A percentile compares a stretch with the other conserved stretches of the same genome.
Conservation (phyloP, 768 basidiomycete species). For the Phylloporus sp. region DNA sequence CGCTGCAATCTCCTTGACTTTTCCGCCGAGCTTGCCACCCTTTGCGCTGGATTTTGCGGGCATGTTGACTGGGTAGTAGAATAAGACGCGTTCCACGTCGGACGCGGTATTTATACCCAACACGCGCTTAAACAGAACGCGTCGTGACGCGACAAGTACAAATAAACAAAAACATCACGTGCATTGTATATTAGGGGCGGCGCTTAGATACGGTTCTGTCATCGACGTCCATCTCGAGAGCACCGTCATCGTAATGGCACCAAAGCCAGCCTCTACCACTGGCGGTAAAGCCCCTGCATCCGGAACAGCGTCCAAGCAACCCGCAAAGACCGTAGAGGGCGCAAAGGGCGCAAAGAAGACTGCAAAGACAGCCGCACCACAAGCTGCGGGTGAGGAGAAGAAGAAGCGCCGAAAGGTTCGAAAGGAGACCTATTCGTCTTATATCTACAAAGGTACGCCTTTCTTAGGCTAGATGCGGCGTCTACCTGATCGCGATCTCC, state of each 20-base stretch:
- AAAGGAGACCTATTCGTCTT: conserved; percentile 92
- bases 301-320: conserved; percentile 54
- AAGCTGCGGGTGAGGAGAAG: conserved; percentile 66
- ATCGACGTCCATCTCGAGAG: conserved; percentile 17
- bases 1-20: conserved; percentile 41
- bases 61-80: conserved; percentile 13
- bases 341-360: conserved; percentile 81
- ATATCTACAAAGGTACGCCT: conserved; percentile 82
- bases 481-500: conserved; percentile 1
- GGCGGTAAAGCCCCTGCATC: conserved; percentile 70
- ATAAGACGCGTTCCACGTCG: neutral
- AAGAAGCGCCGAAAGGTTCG: conserved; percentile 82
- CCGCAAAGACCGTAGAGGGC: conserved; percentile 49
- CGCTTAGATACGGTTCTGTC: conserved; percentile 1
- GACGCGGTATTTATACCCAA: conserved; percentile 22
- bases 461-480: neutral
- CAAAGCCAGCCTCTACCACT: conserved; percentile 61
- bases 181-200: conserved; percentile 33
- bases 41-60: conserved; percentile 28
- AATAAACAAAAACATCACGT: conserved; percentile 32
- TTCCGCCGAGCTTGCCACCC: conserved; percentile 45
- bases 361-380: conserved; percentile 46
- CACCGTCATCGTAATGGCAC: conserved; percentile 36
- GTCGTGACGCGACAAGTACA: conserved; percentile 32
- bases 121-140: conserved; percentile 35